These are phyloP conservation scores for Claviceps fusiformis DNA, from an alignment of 2,329 filamentous ascomycete genomes.

Conservation along the genomic window DNA sequence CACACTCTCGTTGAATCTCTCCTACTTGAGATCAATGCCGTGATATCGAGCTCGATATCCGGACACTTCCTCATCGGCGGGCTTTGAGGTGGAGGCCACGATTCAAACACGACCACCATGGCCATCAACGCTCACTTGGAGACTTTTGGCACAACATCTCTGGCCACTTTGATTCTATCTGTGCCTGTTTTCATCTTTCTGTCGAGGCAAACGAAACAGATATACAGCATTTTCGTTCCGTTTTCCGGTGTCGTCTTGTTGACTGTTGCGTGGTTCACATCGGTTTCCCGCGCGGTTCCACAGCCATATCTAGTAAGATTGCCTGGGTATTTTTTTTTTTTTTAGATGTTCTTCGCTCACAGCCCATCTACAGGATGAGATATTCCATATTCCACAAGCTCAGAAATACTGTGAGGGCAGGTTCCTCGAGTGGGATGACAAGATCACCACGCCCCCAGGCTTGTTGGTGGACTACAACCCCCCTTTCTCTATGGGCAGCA, in stretches of 20 bases:
- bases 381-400: conserved; percentile 84
- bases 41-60: not conserved
- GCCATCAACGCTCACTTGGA: not conserved
- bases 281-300: conserved; percentile 24
- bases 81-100: not conserved
- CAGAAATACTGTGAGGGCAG: conserved; percentile 69
- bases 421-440: conserved; percentile 79
- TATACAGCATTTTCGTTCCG: not conserved
- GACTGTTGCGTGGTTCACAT: conserved; percentile 11
- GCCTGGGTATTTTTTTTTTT: not conserved
- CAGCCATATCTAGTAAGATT: conserved; percentile 39
- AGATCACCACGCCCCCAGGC: conserved; percentile 92
- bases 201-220: not conserved
- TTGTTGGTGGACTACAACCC: conserved; percentile 32
- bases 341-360: conserved; percentile 6
- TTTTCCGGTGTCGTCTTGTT: conserved; percentile 7
- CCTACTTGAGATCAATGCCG: not conserved
- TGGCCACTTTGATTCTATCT: conserved; percentile 4
- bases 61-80: not conserved
- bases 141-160: not conserved
- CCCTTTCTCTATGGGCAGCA: not conserved
- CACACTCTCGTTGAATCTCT: not conserved
- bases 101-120: conserved; percentile 1
- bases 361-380: conserved; percentile 49
- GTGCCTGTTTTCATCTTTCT: conserved; percentile 4